Evolutionary conservation across 805 yeast species (phyloP), one percentile per base, ranked within the genome.

Genomic region (Lipomyces lipofer): DNA sequence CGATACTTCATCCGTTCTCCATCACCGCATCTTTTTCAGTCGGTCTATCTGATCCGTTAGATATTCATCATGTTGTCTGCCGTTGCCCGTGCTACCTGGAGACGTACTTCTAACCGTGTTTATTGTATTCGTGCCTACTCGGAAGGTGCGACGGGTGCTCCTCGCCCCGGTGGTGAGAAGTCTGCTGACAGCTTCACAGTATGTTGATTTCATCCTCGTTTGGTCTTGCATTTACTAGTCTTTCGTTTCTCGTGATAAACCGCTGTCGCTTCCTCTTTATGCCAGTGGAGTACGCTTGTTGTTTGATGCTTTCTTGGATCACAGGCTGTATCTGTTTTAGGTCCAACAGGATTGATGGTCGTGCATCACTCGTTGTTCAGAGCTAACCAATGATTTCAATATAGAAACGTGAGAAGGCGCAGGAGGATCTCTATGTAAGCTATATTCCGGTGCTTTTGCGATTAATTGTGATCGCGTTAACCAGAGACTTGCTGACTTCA

Each of bases 341-440:
- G n/a, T n/a, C n/a, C n/a, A n/a, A n/a, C n/a, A n/a, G n/a, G n/a
- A n/a, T n/a, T n/a, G n/a, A n/a, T n/a, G n/a, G n/a, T n/a, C n/a
- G n/a, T n/a, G n/a, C n/a, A n/a, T n/a, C n/a, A n/a, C n/a, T n/a
- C n/a, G n/a, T n/a, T n/a, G n/a, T n/a, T n/a, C n/a, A n/a, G n/a
- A n/a, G n/a, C n/a, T n/a, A n/a, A n/a, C n/a, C n/a, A 30, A 30
- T 30, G 13, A 30, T 43, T 9, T 6, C 24, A 9, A 39, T 72
- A 5, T 36, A 79, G 79, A 88, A 90, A 71, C 90, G 95, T 72
- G 99, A 94, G 79, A 85, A 81, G 75, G 96, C 96, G 60, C 84
- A 84, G 69, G 99, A 92, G 77, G 89, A 86, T 70, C 78, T 76
- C 39, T 58, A 54, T 47, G 62, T 58, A 47, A 10, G 60, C 21